These are phyloP conservation scores for Nigrospora oryzae DNA, from an alignment of 2,329 filamentous ascomycete genomes.

Conservation along the genomic window DNA sequence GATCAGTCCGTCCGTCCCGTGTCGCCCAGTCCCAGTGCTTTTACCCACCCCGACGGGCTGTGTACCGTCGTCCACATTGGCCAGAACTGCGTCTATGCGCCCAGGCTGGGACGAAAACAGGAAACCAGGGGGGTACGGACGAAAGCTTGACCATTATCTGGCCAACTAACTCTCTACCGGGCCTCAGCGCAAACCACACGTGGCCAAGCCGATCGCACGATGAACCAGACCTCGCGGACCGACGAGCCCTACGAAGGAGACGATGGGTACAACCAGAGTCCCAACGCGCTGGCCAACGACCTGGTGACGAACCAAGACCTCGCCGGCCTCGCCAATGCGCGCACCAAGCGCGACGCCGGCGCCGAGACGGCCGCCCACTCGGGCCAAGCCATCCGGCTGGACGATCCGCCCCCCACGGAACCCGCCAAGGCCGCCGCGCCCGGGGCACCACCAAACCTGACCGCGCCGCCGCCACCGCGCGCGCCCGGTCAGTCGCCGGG, in stretches of 20 bases:
- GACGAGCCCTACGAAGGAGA: slow-evolving; percentile 28
- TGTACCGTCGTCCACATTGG: too few species aligned
- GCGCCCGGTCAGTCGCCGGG: slow-evolving; percentile 13
- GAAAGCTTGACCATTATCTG: too few species aligned
- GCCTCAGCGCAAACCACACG: too few species aligned
- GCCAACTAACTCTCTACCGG: too few species aligned
- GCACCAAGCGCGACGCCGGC: slow-evolving; percentile 15
- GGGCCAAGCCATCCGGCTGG: slow-evolving; percentile 14
- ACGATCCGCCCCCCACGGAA: slow-evolving; percentile 9
- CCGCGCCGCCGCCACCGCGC: slow-evolving; percentile 9
- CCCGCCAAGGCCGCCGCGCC: slow-evolving; percentile 5
- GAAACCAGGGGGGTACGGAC: too few species aligned
- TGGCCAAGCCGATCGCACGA: slow-evolving; percentile 5
- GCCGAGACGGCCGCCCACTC: slow-evolving; percentile 15
- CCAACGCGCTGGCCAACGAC: slow-evolving; percentile 42
- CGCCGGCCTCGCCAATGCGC: slow-evolving; percentile 39
- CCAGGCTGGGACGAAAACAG: too few species aligned
- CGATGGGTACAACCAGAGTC: slow-evolving; percentile 44
- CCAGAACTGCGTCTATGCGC: too few species aligned
- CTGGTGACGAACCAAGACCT: slow-evolving; percentile 49
- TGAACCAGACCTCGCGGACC: slow-evolving; percentile 25
- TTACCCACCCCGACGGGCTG: too few species aligned
- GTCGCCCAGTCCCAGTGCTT: too few species aligned
- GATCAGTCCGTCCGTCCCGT: too few species aligned
- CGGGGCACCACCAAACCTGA: slow-evolving; percentile 8